These are phyloP conservation scores for Crassisporium funariophilum DNA, from an alignment of 768 basidiomycete genomes.

Conservation along the genomic window DNA sequence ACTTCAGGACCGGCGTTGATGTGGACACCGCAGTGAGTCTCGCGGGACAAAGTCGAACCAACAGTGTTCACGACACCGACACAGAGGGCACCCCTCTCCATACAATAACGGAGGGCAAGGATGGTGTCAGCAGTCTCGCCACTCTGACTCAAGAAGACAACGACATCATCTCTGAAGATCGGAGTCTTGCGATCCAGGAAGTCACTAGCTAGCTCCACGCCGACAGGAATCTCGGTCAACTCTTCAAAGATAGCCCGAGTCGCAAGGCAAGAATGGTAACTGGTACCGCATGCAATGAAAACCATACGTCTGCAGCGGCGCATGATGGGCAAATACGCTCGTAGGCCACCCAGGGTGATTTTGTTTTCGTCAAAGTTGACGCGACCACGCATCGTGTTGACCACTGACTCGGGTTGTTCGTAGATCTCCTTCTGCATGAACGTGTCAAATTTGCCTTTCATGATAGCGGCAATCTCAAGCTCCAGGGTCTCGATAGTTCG, in stretches of 20 bases:
- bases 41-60: conserved; percentile 95
- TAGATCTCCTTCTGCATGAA: conserved; percentile 99
- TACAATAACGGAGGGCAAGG: conserved; percentile 91
- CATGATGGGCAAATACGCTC: conserved; percentile 94
- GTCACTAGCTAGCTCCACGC: conserved; percentile 95
- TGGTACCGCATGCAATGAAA: conserved; percentile 98
- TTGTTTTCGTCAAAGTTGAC: conserved; percentile 95
- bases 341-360: conserved; percentile 94
- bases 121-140: conserved; percentile 99
- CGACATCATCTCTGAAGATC: conserved; percentile 98
- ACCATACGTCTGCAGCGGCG: conserved; percentile 93
- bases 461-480: conserved; percentile 99
- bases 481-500: conserved; percentile 98
- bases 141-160: conserved; percentile 94
- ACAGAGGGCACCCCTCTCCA: conserved; percentile 95
- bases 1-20: conserved; percentile 99
- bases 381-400: conserved; percentile 99
- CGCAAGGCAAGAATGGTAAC: conserved; percentile 96
- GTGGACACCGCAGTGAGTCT: conserved; percentile 99
- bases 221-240: conserved; percentile 96
- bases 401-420: conserved; percentile 98
- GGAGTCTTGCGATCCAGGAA: conserved; percentile 99
- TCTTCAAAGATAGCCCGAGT: conserved; percentile 99
- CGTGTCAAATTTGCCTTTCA: conserved; percentile 99
- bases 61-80: conserved; percentile 99